Conservation (phyloP, 805 yeast genomes). For the Sugiyamaella americana region DNA sequence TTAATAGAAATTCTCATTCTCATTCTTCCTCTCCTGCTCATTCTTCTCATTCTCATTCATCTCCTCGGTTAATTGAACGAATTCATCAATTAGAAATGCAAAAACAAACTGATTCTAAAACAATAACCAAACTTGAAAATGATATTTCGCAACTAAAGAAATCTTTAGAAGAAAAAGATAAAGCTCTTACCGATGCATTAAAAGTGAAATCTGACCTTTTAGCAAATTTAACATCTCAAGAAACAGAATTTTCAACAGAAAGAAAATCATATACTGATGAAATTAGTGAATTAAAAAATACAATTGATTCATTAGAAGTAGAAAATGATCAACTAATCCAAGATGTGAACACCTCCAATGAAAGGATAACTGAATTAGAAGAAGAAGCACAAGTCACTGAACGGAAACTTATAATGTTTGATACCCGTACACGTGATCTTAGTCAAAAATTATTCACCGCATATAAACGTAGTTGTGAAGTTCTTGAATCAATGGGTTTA, state of each 20-base stretch:
- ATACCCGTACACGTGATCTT: conserved; percentile 39
- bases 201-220: conserved; percentile 55
- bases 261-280: conserved; percentile 45
- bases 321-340: conserved; percentile 32
- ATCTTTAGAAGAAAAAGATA: background rate
- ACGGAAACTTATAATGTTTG: conserved; percentile 22
- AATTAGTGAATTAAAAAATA: conserved; percentile 40
- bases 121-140: conserved; percentile 7
- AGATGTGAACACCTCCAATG: conserved; percentile 26
- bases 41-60: conserved; percentile 7
- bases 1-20: background rate
- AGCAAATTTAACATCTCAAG: conserved; percentile 63
- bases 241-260: conserved; percentile 51
- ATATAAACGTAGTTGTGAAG: conserved; percentile 41
- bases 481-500: conserved; percentile 73
- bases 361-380: conserved; percentile 10
- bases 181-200: conserved; percentile 23
- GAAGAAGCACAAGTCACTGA: background rate
- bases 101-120: conserved; percentile 6
- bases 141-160: conserved; percentile 12
- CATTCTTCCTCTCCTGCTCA: conserved; percentile 7
- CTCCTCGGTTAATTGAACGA: conserved; percentile 13
- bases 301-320: conserved; percentile 44
- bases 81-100: conserved; percentile 17
- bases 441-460: conserved; percentile 35